These are phyloP conservation scores for Rhypophila decipiens DNA, from an alignment of 495 filamentous ascomycete genomes.

Conservation along the genomic window DNA sequence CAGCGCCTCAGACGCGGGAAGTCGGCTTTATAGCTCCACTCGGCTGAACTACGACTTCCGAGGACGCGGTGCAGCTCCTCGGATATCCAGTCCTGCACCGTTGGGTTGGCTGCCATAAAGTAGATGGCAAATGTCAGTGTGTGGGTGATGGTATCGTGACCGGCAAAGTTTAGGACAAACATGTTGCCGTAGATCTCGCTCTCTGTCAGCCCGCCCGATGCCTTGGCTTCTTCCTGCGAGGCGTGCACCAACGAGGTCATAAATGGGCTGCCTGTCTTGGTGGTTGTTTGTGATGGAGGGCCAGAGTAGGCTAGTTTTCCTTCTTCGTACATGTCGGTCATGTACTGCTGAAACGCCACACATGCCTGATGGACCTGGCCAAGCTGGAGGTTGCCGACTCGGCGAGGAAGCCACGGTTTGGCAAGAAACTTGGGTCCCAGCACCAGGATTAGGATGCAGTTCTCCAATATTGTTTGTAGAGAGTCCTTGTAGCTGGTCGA, in stretches of 20 bases:
- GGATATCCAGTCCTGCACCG: conserved; percentile 37
- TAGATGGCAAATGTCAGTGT: conserved; percentile 43
- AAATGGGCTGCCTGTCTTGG: background rate
- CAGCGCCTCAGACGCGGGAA: conserved; percentile 40
- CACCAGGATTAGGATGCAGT: conserved; percentile 26
- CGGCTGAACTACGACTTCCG: conserved; percentile 14
- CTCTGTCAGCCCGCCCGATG: conserved; percentile 12
- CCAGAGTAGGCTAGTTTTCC: no score
- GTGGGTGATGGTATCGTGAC: conserved; percentile 50
- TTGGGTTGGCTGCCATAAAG: conserved; percentile 41
- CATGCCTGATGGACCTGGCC: conserved; percentile 19
- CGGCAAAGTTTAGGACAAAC: conserved; percentile 49
- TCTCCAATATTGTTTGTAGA: conserved; percentile 24
- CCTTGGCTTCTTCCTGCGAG: conserved; percentile 8
- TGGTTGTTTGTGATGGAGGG: no score
- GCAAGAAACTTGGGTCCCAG: conserved; percentile 19
- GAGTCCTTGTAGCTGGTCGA: conserved; percentile 27
- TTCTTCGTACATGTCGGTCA: conserved; percentile 22
- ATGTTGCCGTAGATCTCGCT: conserved; percentile 47
- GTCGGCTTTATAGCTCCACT: conserved; percentile 34
- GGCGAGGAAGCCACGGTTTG: conserved; percentile 17
- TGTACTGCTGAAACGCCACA: conserved; percentile 20
- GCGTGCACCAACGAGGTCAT: conserved; percentile 15
- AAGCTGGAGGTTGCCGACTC: no score
- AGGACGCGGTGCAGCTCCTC: conserved; percentile 18